Evolutionary conservation across 2,329 filamentous ascomycete species (phyloP).

Genomic region (Colletotrichum orbiculare): DNA sequence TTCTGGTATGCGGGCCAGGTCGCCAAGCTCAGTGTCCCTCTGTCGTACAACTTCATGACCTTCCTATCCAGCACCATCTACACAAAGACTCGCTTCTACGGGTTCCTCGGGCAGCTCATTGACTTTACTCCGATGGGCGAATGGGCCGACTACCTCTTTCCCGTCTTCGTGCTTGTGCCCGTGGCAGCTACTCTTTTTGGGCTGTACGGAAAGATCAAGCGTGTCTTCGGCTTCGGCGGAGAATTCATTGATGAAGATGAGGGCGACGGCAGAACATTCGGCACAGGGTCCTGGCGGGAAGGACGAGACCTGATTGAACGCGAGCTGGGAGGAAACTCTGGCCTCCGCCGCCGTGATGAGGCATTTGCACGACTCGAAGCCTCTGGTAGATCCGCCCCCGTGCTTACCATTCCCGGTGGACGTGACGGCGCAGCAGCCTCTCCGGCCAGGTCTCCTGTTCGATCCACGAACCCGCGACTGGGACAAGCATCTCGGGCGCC

Average conservation of each 20-base stretch:
- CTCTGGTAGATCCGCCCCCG: constrained; percentile 53
- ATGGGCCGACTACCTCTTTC: constrained; percentile 90
- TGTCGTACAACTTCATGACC: constrained; percentile 96
- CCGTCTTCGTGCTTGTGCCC: constrained; percentile 86
- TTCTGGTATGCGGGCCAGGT: constrained; percentile 97
- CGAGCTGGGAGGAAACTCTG: constrained; percentile 76
- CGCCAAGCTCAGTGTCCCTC: constrained; percentile 89
- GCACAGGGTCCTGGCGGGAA: constrained; percentile 89
- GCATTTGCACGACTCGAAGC: constrained; percentile 49
- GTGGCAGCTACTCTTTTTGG: constrained; percentile 89
- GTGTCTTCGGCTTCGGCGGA: constrained; percentile 79
- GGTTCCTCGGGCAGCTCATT: constrained; percentile 85
- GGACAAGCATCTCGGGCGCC: constrained; percentile 36
- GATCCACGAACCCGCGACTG: constrained; percentile 51
- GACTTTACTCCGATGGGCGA: constrained; percentile 84
- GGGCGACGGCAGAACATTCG: constrained; percentile 72
- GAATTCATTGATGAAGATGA: constrained; percentile 82
- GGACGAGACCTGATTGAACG: constrained; percentile 90
- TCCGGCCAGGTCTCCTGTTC: constrained; percentile 56
- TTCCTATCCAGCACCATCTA: constrained; percentile 82
- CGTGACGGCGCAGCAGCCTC: constrained; percentile 47
- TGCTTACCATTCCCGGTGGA: constrained; percentile 59
- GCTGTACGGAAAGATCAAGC: constrained; percentile 84
- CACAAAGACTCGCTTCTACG: constrained; percentile 83
- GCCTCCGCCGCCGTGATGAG: constrained; percentile 60